Percentiles rank a stretch among this genome's conserved stretches.
phyloP scores from a whole-genome alignment of 140 eudicot genomes.

The Flaveria floridana region DNA sequence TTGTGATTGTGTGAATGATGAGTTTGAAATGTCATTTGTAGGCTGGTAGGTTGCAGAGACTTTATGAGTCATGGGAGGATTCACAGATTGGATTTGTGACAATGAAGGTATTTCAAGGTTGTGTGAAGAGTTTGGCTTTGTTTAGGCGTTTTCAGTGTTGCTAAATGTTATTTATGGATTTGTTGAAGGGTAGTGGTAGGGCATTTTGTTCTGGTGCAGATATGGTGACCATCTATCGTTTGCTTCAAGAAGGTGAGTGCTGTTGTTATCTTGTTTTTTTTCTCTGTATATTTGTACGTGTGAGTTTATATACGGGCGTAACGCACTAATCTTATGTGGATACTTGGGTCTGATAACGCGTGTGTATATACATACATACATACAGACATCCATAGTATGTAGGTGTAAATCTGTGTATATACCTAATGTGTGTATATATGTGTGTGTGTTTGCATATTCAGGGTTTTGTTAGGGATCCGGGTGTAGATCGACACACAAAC shows the following conservation, averaged over 20 bases:
- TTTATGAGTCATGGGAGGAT: conserved; percentile 96
- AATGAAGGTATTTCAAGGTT: conserved; percentile 62
- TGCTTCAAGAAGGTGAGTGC: conserved; percentile 67
- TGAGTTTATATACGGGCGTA: background rate
- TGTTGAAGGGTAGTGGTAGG: conserved; percentile 71
- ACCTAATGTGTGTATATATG: too few relatives aligned
- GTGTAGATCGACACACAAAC: too few relatives aligned
- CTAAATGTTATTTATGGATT: conserved; percentile 27
- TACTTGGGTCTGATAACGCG: background rate
- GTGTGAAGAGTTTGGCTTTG: background rate
- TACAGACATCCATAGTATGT: background rate
- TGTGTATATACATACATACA: background rate
- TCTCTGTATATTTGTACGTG: background rate
- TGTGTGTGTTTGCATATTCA: too few relatives aligned
- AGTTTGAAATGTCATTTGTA: conserved; percentile 25
- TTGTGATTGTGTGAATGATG: conserved; percentile 1
- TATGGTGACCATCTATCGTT: conserved; percentile 58
- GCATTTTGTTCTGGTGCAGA: conserved; percentile 91
- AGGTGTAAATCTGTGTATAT: background rate
- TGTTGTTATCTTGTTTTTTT: background rate
- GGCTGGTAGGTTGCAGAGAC: conserved; percentile 65
- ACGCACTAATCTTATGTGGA: background rate
- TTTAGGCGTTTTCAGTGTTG: background rate
- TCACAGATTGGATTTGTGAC: conserved; percentile 80
- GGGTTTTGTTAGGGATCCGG: too few relatives aligned